Evolutionary conservation across 1,284 basidiomycete genomes (phyloP), one percentile per base, ranked within the genome.

Genomic region (Serendipita sp.): DNA sequence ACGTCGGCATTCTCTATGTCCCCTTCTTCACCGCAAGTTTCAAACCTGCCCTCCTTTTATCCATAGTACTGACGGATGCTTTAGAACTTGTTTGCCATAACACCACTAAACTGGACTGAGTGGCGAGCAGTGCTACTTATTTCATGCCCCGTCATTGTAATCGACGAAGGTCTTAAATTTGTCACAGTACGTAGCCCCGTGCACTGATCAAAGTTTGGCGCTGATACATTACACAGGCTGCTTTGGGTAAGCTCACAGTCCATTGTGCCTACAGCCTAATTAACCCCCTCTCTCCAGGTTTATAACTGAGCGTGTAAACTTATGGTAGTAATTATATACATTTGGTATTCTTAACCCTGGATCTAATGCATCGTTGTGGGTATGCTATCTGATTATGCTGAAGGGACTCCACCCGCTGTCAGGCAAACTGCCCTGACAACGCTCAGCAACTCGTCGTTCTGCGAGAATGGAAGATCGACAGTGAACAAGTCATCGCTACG

Each of bases 51-150:
- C 45, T 50, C 61, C 60, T 65, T 44, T 43, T 60, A 62, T 43
- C 15, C 41, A 3, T 63, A 34, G 38, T 60, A 49, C 38, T 67
- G 43, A 64, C 61, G 49, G 41, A 61, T 63, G 58, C 35, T 62
- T 1, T 69, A 91, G 86, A 77, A 83, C n/a, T 72, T 95, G 64
- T 98, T 99, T 74, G 87, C 88, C 62, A 95, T 98, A 72, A 87
- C 87, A 0, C 89, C 93, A 2, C 80, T 99, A 64, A 94, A 93
- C 76, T 88, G 84, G 85, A 75, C 74, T 15, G 95, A 99, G 75
- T 98, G 95, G 93, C 85, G 88, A 72, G 93, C 92, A n/a, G 94
- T 99, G 5, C 72, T 99, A 64, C 83, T 79, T 69, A 82, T 98
- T 67, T 93, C 90, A 66, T 84, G 85, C 8, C 96, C 95, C 3